Evolutionary conservation across 2,329 filamentous ascomycete genomes (phyloP), one percentile per base, ranked within the genome.

Genomic region (Cytospora schulzeri): DNA sequence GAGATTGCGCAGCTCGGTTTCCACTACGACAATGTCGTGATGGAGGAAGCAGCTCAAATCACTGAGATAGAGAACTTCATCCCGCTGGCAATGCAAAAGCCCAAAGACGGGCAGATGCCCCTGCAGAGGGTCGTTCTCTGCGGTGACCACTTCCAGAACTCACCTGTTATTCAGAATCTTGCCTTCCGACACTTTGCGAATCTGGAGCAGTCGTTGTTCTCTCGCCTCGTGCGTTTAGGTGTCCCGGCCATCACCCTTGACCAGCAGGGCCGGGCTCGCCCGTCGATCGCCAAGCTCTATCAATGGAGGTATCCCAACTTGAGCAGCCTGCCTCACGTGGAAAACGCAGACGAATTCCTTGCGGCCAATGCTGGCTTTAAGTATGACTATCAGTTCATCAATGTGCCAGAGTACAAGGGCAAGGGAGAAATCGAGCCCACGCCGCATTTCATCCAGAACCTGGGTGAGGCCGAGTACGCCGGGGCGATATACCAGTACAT

Each of bases 21-120:
- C 78, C 92, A 92, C 70, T 99, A 99, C 72, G 93, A 98, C 80
- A 99, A 97, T 69, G 91, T 99, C 15, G 85, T 99, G 60, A 97
- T 99, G 91, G 95, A 99, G 79, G 95, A 99, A 82, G 94, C 95
- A 6, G 95, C 95, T 15, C 95, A 99, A 74, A 94, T 99, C 73
- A 99, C 94, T 0, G 95, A 99, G 76, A 91, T 97, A 54, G 95
- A 99, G 75, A 96, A 92, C 68, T 98, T 99, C 77, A 92, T 99
- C 68, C 95, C 95, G 0, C 82, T 97, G 60, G 91, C 93, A n/a
- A 84, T 99, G 77, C 96, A 99, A 74, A 92, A 91, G 68, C 87
- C 90, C 24, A 86, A 87, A 69, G 81, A 89, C 59, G 90, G 90
- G 38, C 84, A 92, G 72, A 84, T 91, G 70, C 87, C 88, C 4